Evolutionary conservation across 495 filamentous ascomycete species (phyloP), one percentile per base, ranked within the genome.

Genomic region (Talaromyces liani): DNA sequence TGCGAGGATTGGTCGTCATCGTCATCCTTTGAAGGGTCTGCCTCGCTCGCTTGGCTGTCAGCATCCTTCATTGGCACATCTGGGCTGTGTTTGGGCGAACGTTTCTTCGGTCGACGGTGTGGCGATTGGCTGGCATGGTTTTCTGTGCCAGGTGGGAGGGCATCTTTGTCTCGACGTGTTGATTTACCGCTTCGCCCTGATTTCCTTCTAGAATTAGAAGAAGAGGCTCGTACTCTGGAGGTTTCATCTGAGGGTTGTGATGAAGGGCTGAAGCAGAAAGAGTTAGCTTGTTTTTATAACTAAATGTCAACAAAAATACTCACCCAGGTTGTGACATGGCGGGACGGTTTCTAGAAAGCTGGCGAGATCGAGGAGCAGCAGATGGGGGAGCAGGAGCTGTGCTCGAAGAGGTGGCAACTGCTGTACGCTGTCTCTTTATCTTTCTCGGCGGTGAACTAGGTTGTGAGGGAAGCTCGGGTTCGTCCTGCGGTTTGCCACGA

Each of bases 241-340:
- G 72, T 69, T 59, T 81, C 79, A 68, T 76, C 80, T 34, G 71
- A 68, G 20, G 78, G 72, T 45, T 70, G 73, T 63, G 78, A 79
- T 51, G 78, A 80, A 6, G 78, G 74, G 61, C 79, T 66, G 3
- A 39, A 18, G 45, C 9, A 41, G 22, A 10, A 70, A 57, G 71
- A 61, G 27, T 68, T 62, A 54, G 31, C n/a, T 14, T 31, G 60
- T 25, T 16, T 60, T 20, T 9, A 14, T 14, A 9, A 4, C 34
- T 39, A 39, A 39, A 39, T 10, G 34, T 25, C 18, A 9, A 51
- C 33, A 25, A n/a, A 22, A 18, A 24, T 25, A 63, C 60, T 25
- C n/a, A 94, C 91, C 85, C 87, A 72, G 89, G 85, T 80, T 88
- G 90, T 77, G 92, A 92, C 92, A 93, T 94, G 70, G 80, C 82